These are phyloP conservation scores for Aegle marmelos DNA, from an alignment of 345 rosid genomes.

Conservation along the genomic window DNA sequence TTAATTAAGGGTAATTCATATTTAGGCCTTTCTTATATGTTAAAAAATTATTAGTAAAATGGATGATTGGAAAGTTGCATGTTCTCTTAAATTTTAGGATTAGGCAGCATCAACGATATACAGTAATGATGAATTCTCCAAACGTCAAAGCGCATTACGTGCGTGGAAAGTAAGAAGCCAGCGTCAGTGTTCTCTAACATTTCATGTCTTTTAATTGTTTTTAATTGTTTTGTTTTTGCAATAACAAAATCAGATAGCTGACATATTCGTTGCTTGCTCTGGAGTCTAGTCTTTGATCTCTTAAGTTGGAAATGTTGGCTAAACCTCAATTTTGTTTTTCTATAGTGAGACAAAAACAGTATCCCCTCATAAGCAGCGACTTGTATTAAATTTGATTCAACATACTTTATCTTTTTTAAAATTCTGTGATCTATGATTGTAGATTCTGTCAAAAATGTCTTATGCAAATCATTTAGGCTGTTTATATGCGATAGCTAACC, in stretches of 20 bases:
- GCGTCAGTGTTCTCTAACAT: neutral
- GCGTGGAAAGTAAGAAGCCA: slow-evolving; percentile 30
- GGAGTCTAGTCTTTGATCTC: slow-evolving; percentile 20
- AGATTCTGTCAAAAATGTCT: slow-evolving; percentile 18
- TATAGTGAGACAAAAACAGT: slow-evolving; percentile 43
- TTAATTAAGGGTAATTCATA: too few relatives aligned
- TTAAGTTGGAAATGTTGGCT: slow-evolving; percentile 26
- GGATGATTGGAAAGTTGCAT: too few relatives aligned
- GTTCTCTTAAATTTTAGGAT: too few relatives aligned
- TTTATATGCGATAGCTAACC: neutral
- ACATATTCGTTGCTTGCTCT: slow-evolving; percentile 71
- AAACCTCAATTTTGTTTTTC: slow-evolving; percentile 38
- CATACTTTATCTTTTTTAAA: slow-evolving; percentile 18
- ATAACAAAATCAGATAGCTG: slow-evolving; percentile 3
- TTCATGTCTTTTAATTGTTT: neutral
- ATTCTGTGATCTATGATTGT: slow-evolving; percentile 18
- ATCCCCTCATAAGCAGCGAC: slow-evolving; percentile 21
- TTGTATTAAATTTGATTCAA: neutral
- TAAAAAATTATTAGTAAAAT: too few relatives aligned
- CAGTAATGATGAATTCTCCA: neutral
- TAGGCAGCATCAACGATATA: neutral
- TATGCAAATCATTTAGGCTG: neutral
- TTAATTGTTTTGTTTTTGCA: neutral
- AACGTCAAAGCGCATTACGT: slow-evolving; percentile 38
- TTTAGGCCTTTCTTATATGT: too few relatives aligned